These are phyloP conservation scores for Alternaria sp. DNA, from an alignment of 2,329 filamentous ascomycete genomes.

Conservation along the genomic window DNA sequence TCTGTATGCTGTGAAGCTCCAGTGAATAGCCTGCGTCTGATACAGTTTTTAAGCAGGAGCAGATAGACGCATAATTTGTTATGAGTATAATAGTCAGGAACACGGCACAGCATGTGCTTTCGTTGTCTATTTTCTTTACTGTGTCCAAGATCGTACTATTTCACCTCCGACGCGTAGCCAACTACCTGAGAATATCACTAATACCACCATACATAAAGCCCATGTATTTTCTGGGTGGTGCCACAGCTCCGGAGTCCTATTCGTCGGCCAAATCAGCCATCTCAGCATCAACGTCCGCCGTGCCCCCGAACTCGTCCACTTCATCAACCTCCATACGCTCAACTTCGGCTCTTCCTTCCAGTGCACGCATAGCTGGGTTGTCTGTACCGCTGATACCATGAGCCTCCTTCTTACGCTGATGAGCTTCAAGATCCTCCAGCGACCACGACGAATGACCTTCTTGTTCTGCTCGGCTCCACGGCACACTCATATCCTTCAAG, in stretches of 20 bases:
- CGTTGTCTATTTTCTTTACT: not conserved
- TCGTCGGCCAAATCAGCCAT: constrained; percentile 44
- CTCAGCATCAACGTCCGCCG: constrained; percentile 45
- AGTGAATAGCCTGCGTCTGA: not conserved
- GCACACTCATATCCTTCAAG: constrained; percentile 88
- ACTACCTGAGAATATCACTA: not conserved
- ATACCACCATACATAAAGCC: not conserved
- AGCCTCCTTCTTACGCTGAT: constrained; percentile 78
- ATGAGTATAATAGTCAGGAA: not conserved
- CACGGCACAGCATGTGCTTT: not conserved
- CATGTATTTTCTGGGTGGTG: not conserved
- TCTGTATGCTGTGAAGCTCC: not conserved
- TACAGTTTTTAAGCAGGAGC: not conserved
- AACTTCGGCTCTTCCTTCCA: constrained; percentile 42
- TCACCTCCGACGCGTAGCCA: not conserved
- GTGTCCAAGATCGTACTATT: not conserved
- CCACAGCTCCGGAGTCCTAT: not conserved
- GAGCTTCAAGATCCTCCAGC: constrained; percentile 75
- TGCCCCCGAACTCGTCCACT: constrained; percentile 46
- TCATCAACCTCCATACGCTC: constrained; percentile 27
- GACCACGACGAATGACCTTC: constrained; percentile 96
- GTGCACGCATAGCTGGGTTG: constrained; percentile 50
- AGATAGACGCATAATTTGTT: not conserved
- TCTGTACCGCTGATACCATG: constrained; percentile 72
- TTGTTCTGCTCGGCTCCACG: constrained; percentile 81